Conservation (phyloP, 2,329 filamentous ascomycete species). For the Xylaria sp. region DNA sequence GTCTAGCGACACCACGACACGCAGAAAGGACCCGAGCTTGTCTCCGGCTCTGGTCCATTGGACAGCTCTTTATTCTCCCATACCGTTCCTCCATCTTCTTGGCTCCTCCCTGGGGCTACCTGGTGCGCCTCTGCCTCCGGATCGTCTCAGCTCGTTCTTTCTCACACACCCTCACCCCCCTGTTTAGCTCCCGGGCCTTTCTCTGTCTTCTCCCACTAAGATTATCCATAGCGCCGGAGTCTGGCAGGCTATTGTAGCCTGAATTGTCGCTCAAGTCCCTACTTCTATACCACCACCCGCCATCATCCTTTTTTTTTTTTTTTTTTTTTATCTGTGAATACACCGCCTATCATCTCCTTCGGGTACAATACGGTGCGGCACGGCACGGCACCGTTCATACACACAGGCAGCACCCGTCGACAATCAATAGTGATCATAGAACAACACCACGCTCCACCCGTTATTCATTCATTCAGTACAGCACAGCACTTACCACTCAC, state of each 20-base stretch:
- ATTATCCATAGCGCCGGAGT: not conserved
- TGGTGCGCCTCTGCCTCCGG: slow-evolving; percentile 8
- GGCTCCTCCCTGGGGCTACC: not conserved
- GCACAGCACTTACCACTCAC: not conserved
- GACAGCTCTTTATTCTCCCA: not conserved
- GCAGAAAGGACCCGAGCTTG: slow-evolving; percentile 20
- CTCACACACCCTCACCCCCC: slow-evolving; percentile 10
- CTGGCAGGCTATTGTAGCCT: not conserved
- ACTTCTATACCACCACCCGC: not conserved
- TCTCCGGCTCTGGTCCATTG: slow-evolving; percentile 4
- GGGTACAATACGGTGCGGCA: not conserved
- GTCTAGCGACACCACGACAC: not conserved
- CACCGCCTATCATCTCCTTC: not conserved
- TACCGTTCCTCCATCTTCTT: not conserved
- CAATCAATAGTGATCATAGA: not conserved
- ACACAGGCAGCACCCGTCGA: not conserved
- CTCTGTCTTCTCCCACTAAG: not conserved
- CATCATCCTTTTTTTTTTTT: too few relatives aligned
- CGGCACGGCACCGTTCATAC: not conserved
- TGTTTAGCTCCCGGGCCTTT: slow-evolving; percentile 4
- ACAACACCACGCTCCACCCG: too few relatives aligned
- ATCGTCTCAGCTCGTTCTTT: slow-evolving; percentile 16
- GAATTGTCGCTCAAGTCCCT: not conserved
- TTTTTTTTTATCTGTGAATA: too few relatives aligned
- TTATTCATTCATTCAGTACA: not conserved